A percentile compares a stretch with the other conserved stretches of the same genome.
Conservation (phyloP, 345 rosid species). For the Citrus sinensis region DVS_A1.0 CM039163.1:5432001-5432500, state of each 20-base stretch:
- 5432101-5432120: constrained; percentile 92
- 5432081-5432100: constrained; percentile 95
- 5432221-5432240: not conserved
- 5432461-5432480: not conserved
- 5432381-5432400: constrained; percentile 96
- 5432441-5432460: not conserved
- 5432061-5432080: constrained; percentile 84
- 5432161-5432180: not conserved
- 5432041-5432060: constrained; percentile 65
- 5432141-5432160: not conserved
- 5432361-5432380: constrained; percentile 94
- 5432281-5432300: not conserved
- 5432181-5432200: not conserved
- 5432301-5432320: constrained; percentile 12
- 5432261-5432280: not conserved
- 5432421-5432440: not conserved
- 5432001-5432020: not conserved
- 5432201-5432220: not conserved
- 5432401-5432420: constrained; percentile 21
- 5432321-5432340: constrained; percentile 32
- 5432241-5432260: not conserved
- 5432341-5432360: constrained; percentile 97
- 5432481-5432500: not conserved
- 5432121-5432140: constrained; percentile 74
- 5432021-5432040: constrained; percentile 6